Percentiles rank a stretch among this genome's conserved stretches.
phyloP scores from a whole-genome alignment of 441 rosid genomes.

The Gossypium gossypioides region DNA sequence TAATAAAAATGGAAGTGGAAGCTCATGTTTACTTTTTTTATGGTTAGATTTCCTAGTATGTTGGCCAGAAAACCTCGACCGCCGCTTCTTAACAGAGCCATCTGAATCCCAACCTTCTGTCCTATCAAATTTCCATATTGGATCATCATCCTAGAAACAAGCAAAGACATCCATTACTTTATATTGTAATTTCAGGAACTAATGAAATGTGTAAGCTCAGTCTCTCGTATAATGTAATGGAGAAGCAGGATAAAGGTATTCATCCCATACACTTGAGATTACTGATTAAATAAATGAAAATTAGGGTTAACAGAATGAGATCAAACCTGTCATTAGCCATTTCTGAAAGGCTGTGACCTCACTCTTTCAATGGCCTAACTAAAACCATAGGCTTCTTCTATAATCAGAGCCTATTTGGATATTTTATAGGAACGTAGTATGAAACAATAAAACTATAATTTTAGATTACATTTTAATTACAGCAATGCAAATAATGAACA shows the following conservation, averaged over 20 bases:
- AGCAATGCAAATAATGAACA: background rate
- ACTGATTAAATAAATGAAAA: background rate
- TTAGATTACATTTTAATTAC: background rate
- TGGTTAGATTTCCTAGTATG: slow-evolving; percentile 22
- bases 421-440: background rate
- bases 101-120: slow-evolving; percentile 5
- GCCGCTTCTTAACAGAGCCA: slow-evolving; percentile 16
- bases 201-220: background rate
- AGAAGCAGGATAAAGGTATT: background rate
- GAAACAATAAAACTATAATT: background rate
- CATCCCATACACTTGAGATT: background rate
- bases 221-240: background rate
- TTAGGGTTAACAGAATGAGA: background rate
- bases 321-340: background rate
- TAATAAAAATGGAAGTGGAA: background rate
- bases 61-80: slow-evolving; percentile 21
- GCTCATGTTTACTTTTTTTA: slow-evolving; percentile 38
- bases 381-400: background rate
- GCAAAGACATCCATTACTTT: background rate
- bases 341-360: background rate
- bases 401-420: background rate
- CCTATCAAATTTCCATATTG: slow-evolving; percentile 21
- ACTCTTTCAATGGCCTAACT: background rate
- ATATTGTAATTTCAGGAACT: background rate
- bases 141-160: slow-evolving; percentile 31